Evolutionary conservation across 1,139 yeast species (phyloP).

Genomic region (Kodamaea arcana): DNA sequence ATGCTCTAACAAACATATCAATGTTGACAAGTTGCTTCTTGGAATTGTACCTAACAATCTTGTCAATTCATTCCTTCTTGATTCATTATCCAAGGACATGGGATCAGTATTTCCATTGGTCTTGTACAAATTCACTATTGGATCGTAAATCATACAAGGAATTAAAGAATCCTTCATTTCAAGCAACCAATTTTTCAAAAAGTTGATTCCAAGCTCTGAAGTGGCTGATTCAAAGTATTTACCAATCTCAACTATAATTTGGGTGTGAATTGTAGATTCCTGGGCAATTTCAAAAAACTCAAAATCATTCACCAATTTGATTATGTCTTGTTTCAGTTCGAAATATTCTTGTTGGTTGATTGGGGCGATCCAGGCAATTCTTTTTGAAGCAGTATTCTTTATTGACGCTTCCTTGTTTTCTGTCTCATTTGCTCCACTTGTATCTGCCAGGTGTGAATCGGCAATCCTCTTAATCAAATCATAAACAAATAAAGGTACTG

Average conservation of each 20-base stretch:
- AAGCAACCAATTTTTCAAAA: conserved; percentile 39
- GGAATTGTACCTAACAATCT: conserved; percentile 34
- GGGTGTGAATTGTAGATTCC: conserved; percentile 21
- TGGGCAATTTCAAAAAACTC: conserved; percentile 15
- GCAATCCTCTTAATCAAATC: conserved; percentile 18
- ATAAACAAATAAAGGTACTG: conserved; percentile 34
- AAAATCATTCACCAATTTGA: conserved; percentile 21
- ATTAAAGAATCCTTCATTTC: conserved; percentile 42
- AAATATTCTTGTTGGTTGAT: conserved; percentile 33
- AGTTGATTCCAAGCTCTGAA: conserved; percentile 23
- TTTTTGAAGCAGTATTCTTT: not conserved
- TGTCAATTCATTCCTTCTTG: conserved; percentile 18
- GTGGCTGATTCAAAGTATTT: conserved; percentile 11
- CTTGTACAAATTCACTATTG: conserved; percentile 25
- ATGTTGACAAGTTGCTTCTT: conserved; percentile 39
- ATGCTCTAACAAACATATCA: conserved; percentile 37
- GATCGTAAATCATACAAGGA: conserved; percentile 42
- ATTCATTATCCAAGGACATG: conserved; percentile 6
- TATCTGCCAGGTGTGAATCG: no score
- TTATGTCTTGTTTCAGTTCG: conserved; percentile 30
- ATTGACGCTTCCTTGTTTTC: not conserved
- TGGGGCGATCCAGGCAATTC: conserved; percentile 34
- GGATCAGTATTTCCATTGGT: conserved; percentile 4
- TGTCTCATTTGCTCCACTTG: conserved; percentile 2
- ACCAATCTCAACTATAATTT: conserved; percentile 21